Evolutionary conservation across 2,329 filamentous ascomycete species (phyloP).

Genomic region (Cercospora janseana): DNA sequence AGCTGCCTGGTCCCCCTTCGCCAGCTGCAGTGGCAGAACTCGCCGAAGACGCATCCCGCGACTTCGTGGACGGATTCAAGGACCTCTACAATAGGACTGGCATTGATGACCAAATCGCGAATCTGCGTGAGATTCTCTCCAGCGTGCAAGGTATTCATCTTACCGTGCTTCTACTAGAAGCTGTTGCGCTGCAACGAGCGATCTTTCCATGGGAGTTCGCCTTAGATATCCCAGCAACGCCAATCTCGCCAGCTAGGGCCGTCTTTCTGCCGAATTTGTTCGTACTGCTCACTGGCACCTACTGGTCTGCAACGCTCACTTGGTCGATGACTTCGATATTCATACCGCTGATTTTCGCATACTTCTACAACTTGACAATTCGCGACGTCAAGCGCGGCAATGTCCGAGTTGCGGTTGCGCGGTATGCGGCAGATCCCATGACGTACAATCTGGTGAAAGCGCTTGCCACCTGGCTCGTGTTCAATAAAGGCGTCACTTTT

Average conservation of each 20-base stretch:
- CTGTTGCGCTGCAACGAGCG: slow-evolving; percentile 65
- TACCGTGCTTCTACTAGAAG: slow-evolving; percentile 67
- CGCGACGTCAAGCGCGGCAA: slow-evolving; percentile 50
- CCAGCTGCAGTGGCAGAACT: slow-evolving; percentile 73
- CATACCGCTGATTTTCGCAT: slow-evolving; percentile 69
- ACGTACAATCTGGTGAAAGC: slow-evolving; percentile 89
- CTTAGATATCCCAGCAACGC: slow-evolving; percentile 66
- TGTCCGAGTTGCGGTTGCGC: slow-evolving; percentile 39
- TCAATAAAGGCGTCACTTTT: slow-evolving; percentile 63
- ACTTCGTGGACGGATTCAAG: slow-evolving; percentile 64
- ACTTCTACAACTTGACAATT: slow-evolving; percentile 84
- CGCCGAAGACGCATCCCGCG: slow-evolving; percentile 68
- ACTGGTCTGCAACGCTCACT: slow-evolving; percentile 71
- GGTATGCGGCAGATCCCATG: slow-evolving; percentile 74
- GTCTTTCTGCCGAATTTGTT: slow-evolving; percentile 79
- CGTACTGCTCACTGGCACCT: slow-evolving; percentile 68
- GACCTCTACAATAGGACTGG: slow-evolving; percentile 64
- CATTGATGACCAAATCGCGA: slow-evolving; percentile 64
- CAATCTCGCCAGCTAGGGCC: slow-evolving; percentile 45
- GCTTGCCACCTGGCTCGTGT: slow-evolving; percentile 76
- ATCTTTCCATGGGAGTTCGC: slow-evolving; percentile 70
- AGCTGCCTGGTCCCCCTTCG: slow-evolving; percentile 64
- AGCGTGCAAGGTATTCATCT: slow-evolving; percentile 71
- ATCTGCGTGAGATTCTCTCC: slow-evolving; percentile 67
- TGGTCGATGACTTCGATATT: slow-evolving; percentile 71